Evolutionary conservation across 768 basidiomycete genomes (phyloP).

Genomic region (Gloeopeniophorella convolvens): DNA sequence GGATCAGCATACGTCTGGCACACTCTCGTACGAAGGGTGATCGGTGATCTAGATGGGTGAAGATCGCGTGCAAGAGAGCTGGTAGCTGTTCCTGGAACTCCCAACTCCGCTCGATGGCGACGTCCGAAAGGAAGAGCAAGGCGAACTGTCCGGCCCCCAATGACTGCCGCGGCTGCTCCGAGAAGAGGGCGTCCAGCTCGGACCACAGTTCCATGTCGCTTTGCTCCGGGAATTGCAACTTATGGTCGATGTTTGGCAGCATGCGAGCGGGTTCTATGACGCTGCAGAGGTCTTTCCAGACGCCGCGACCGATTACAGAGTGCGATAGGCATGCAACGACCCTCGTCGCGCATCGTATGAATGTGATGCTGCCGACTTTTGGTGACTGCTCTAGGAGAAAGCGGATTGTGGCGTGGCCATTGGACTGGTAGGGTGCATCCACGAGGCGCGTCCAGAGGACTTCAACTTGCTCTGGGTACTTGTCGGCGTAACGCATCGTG

Average conservation of each 20-base stretch:
- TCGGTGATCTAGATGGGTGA: slow-evolving; percentile 80
- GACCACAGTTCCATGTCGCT: slow-evolving; percentile 74
- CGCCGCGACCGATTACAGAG: slow-evolving; percentile 59
- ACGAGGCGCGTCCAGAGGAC: slow-evolving; percentile 76
- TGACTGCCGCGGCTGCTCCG: slow-evolving; percentile 58
- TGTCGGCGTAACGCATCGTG: slow-evolving; percentile 66
- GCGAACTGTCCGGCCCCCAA: slow-evolving; percentile 86
- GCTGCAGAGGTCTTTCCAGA: slow-evolving; percentile 80
- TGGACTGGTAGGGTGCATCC: slow-evolving; percentile 59
- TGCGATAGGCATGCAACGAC: slow-evolving; percentile 82
- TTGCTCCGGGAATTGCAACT: slow-evolving; percentile 50
- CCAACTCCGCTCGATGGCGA: slow-evolving; percentile 72
- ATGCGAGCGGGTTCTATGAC: slow-evolving; percentile 82
- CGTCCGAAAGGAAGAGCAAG: slow-evolving; percentile 74
- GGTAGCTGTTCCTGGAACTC: slow-evolving; percentile 65
- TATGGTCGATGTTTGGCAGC: slow-evolving; percentile 71
- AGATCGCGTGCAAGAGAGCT: slow-evolving; percentile 67
- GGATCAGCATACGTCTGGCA: slow-evolving; percentile 77
- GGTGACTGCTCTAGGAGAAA: slow-evolving; percentile 87
- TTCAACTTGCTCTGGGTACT: slow-evolving; percentile 73
- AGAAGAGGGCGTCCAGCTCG: slow-evolving; percentile 71
- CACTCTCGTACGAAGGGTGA: slow-evolving; percentile 59
- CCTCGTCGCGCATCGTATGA: slow-evolving; percentile 72
- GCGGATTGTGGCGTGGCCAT: slow-evolving; percentile 71
- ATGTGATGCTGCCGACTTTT: slow-evolving; percentile 72